These are phyloP conservation scores for Kockovaella imperatae DNA, from an alignment of 768 basidiomycete genomes.

Conservation along the genomic window DNA sequence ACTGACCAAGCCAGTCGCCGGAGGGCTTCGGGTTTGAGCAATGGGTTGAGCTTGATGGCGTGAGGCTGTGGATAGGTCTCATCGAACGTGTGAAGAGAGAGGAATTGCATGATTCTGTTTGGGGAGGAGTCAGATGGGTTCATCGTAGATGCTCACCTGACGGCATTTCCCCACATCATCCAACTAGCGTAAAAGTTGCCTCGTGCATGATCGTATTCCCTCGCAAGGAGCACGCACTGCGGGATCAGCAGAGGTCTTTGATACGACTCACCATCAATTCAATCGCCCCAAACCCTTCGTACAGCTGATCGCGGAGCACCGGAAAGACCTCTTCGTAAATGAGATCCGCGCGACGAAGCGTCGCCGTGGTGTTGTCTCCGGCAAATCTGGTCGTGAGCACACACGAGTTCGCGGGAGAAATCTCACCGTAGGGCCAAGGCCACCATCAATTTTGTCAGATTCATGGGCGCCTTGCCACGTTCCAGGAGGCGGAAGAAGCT, in stretches of 20 bases:
- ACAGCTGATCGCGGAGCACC: background rate
- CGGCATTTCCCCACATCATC: constrained; percentile 17
- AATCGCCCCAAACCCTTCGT: constrained; percentile 12
- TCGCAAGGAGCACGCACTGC: constrained; percentile 10
- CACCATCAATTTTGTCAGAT: constrained; percentile 14
- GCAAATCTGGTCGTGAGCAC: constrained; percentile 3
- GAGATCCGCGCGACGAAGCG: background rate
- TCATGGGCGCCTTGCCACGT: constrained; percentile 1
- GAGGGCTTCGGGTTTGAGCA: constrained; percentile 12
- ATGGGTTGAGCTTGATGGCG: constrained; percentile 3
- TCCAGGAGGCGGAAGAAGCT: constrained; percentile 10
- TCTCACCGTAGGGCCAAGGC: constrained; percentile 13
- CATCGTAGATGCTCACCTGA: constrained; percentile 9
- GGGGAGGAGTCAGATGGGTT: background rate
- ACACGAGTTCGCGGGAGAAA: no score
- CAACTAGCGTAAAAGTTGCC: constrained; percentile 6
- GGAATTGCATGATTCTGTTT: constrained; percentile 22
- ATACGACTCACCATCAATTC: constrained; percentile 14
- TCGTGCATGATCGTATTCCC: constrained; percentile 7
- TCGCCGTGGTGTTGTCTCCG: background rate
- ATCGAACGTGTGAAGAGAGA: constrained; percentile 14
- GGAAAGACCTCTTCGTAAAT: background rate
- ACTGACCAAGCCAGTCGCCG: constrained; percentile 21
- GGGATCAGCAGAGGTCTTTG: background rate
- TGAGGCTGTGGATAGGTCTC: constrained; percentile 7